Conservation (phyloP, 2,329 filamentous ascomycete species). For the Cladosporium sp. region DNA sequence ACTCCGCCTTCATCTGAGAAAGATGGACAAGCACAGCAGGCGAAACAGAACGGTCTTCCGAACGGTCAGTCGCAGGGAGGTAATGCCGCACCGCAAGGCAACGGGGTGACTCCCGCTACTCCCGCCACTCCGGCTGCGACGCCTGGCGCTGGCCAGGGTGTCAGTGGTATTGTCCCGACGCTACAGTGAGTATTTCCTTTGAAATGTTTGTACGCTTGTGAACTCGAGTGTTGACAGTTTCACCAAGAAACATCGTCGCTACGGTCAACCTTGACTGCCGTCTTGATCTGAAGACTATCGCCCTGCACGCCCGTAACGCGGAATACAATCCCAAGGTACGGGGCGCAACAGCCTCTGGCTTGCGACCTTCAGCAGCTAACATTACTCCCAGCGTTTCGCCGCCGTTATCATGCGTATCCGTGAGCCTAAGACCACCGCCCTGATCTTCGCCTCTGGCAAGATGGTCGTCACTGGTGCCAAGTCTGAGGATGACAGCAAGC, state of each 20-base stretch:
- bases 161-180: constrained; percentile 86
- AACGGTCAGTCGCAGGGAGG: constrained; percentile 50
- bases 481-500: constrained; percentile 95
- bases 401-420: constrained; percentile 99
- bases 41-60: constrained; percentile 46
- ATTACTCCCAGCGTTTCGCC: constrained; percentile 74
- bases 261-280: constrained; percentile 97
- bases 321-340: constrained; percentile 97
- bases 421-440: constrained; percentile 94
- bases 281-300: constrained; percentile 97
- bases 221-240: constrained; percentile 22
- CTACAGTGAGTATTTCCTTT: constrained; percentile 80
- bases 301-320: constrained; percentile 93
- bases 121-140: constrained; percentile 89
- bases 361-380: constrained; percentile 23
- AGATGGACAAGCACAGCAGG: constrained; percentile 53
- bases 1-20: constrained; percentile 74
- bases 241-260: constrained; percentile 90
- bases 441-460: constrained; percentile 98
- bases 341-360: constrained; percentile 21
- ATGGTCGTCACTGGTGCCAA: constrained; percentile 99
- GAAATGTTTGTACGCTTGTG: constrained; percentile 30
- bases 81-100: constrained; percentile 53
- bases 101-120: constrained; percentile 64
- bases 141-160: constrained; percentile 74